Evolutionary conservation across 805 yeast genomes (phyloP).

Genomic region (Ogataea haglerorum): DNA sequence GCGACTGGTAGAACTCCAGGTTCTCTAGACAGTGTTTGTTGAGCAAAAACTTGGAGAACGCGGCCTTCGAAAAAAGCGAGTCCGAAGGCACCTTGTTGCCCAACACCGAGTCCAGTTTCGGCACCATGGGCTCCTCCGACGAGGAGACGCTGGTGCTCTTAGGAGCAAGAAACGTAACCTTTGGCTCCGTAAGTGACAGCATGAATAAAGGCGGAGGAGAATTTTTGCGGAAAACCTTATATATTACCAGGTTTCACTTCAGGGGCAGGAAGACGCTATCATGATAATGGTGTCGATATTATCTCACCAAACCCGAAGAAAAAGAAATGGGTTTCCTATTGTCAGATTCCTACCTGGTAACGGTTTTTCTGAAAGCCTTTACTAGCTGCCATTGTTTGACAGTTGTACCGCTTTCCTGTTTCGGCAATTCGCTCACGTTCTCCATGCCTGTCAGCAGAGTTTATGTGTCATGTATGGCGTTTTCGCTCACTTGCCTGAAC

Average conservation of each 20-base stretch:
- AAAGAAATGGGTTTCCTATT: constrained; percentile 1
- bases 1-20: constrained; percentile 32
- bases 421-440: not conserved
- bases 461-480: not conserved
- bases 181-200: constrained; percentile 3
- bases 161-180: not conserved
- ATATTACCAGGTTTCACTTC: constrained; percentile 9
- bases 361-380: constrained; percentile 2
- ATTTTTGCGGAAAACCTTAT: not conserved
- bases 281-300: not conserved
- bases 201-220: not conserved
- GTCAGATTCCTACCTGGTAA: constrained; percentile 1
- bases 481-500: not conserved
- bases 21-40: constrained; percentile 35
- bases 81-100: constrained; percentile 23
- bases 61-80: constrained; percentile 23
- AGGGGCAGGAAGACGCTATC: constrained; percentile 8
- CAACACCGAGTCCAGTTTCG: constrained; percentile 29
- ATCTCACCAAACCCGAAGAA: not conserved
- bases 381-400: not conserved
- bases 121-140: constrained; percentile 15
- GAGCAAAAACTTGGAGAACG: constrained; percentile 29
- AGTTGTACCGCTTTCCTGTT: not conserved
- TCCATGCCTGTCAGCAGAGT: not conserved
- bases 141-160: not conserved